Evolutionary conservation across 2,329 filamentous ascomycete genomes (phyloP), one percentile per base, ranked within the genome.

Genomic region (Fusarium napiforme): DNA sequence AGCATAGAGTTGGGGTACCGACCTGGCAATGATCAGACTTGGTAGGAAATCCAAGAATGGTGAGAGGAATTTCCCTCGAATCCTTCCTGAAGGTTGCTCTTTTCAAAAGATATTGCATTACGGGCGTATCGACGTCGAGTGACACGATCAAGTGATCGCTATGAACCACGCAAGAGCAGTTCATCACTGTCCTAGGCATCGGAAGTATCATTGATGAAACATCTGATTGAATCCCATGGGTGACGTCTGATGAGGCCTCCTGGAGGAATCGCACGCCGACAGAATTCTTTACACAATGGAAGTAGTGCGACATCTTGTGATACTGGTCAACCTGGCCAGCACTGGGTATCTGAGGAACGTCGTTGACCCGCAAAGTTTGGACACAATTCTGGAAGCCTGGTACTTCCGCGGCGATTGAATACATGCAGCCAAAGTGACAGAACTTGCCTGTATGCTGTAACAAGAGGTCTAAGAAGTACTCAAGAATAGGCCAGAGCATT

Each of bases 401-500:
- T 0, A 21, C 16, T 7, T 64, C 16, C 2, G 60, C 49, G 3
- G 16, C 9, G 7, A 64, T 30, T 1, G 46, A 65, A 9, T 65
- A 65, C 9, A 65, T 23, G 14, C 62, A 65, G 1, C 40, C 60
- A 1, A 65, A 65, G 6, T 65, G 62, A 4, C 62, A 65, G 19
- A 65, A 65, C 2, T 56, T 64, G 2, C 62, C 39, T 1, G 28
- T 36, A 1, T 55, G 21, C 15, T 63, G n/a, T 2, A 52, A 3
- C 9, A 64, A 40, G 4, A 53, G 47, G 1, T 64, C 45, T 0
- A 64, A 23, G 11, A 49, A 36, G 2, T 63, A 49, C 19, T 64
- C 62, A 3, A 63, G 60, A 11, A 64, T 53, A 1, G 62, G 62
- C 62, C 62, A 64, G 26, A 64, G 14, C 57, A 45, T 63, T n/a